A percentile compares a stretch with the other conserved stretches of the same genome.
Evolutionary conservation across 2,329 filamentous ascomycete genomes (phyloP).

Genomic region (Rugonectria rugulosa): DNA sequence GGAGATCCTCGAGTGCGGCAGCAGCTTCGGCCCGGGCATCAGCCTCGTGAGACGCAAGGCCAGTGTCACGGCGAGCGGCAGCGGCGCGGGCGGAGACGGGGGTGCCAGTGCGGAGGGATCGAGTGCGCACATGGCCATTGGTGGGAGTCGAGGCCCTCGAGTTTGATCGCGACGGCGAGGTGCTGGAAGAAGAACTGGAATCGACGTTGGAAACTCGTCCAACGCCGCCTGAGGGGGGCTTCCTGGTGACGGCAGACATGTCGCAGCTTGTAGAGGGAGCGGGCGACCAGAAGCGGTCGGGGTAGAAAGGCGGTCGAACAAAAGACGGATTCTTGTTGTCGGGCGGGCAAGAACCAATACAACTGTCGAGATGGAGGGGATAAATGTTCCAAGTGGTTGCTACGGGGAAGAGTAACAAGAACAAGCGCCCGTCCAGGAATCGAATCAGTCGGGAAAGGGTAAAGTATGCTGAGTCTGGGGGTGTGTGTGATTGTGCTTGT

Average conservation of each 20-base stretch:
- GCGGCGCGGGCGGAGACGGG: conserved; percentile 78
- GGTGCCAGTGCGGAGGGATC: conserved; percentile 70
- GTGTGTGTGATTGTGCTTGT: conserved; percentile 9
- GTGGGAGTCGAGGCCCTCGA: conserved; percentile 55
- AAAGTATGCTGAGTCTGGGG: conserved; percentile 14
- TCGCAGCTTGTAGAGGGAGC: conserved; percentile 20
- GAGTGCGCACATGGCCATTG: conserved; percentile 59
- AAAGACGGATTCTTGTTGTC: conserved; percentile 26
- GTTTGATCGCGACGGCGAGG: conserved; percentile 49
- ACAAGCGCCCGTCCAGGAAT: not conserved
- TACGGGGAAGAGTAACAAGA: not conserved
- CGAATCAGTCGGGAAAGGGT: conserved; percentile 5
- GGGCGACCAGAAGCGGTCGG: conserved; percentile 3
- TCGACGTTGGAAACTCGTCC: conserved; percentile 55
- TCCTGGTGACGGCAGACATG: conserved; percentile 64
- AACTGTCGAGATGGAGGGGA: not conserved
- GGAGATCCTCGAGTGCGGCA: conserved; percentile 82
- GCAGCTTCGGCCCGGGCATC: conserved; percentile 82
- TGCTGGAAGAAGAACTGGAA: conserved; percentile 41
- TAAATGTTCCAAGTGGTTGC: not conserved
- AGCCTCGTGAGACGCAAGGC: conserved; percentile 64
- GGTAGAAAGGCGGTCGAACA: conserved; percentile 12
- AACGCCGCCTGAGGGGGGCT: conserved; percentile 57
- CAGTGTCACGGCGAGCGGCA: conserved; percentile 64
- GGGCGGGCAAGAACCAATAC: conserved; percentile 2